These are phyloP conservation scores for Phytophthora pluvialis DNA, from an alignment of 352 stramenopile species.

Conservation along the genomic window DNA sequence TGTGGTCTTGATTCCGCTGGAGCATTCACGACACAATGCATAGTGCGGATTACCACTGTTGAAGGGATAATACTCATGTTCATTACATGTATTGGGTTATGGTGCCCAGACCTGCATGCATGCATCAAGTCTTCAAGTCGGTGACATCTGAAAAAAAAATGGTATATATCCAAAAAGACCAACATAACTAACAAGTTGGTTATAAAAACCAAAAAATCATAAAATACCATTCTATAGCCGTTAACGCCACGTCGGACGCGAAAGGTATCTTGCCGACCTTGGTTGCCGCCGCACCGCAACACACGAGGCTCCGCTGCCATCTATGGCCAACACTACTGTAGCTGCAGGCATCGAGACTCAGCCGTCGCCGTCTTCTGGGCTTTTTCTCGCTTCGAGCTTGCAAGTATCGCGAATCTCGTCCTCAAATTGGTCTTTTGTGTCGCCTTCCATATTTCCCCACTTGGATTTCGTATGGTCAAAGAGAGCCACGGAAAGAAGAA, in stretches of 20 bases:
- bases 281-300: not conserved
- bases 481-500: conserved; percentile 25
- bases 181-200: too few species aligned
- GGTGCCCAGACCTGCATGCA: too few species aligned
- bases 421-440: conserved; percentile 16
- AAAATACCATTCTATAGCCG: not conserved
- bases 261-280: not conserved
- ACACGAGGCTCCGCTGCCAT: not conserved
- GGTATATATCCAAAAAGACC: too few species aligned
- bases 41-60: too few species aligned
- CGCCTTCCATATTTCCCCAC: conserved; percentile 34
- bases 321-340: not conserved
- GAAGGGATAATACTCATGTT: too few species aligned
- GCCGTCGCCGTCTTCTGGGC: conserved; percentile 7
- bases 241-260: not conserved
- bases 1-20: too few species aligned
- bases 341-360: not conserved
- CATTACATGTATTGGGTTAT: too few species aligned
- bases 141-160: too few species aligned
- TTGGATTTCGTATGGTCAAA: conserved; percentile 34
- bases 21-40: too few species aligned
- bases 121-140: too few species aligned
- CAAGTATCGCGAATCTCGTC: conserved; percentile 10
- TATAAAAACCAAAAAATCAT: too few species aligned
- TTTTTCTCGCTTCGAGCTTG: conserved; percentile 7